phyloP scores from a whole-genome alignment of 805 yeast species.

The Alloascoidea africana region DNA sequence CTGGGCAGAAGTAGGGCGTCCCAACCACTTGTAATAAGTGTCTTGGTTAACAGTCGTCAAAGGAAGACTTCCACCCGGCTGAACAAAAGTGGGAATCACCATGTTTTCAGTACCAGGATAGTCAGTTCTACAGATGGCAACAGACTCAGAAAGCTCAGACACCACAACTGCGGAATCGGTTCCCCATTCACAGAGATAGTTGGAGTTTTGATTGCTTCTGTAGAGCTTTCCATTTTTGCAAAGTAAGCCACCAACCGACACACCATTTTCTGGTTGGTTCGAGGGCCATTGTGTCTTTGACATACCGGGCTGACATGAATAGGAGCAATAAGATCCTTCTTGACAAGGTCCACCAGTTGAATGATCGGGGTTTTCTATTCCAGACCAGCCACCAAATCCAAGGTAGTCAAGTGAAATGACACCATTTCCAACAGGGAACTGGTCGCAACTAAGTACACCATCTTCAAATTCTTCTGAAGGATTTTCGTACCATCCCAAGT shows the following conservation, averaged over 20 bases:
- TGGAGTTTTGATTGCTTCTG: conserved; percentile 55
- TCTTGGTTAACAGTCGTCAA: conserved; percentile 71
- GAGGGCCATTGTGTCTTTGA: conserved; percentile 98
- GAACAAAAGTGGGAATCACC: conserved; percentile 83
- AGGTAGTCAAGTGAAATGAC: conserved; percentile 60
- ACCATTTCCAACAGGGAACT: conserved; percentile 74
- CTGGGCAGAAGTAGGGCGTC: conserved; percentile 79
- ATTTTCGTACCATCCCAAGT: conserved; percentile 34
- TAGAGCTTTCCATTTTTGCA: conserved; percentile 78
- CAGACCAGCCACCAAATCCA: conserved; percentile 75
- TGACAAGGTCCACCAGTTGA: conserved; percentile 50
- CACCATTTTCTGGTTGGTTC: conserved; percentile 75
- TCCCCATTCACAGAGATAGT: conserved; percentile 85
- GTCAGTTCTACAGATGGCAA: conserved; percentile 94
- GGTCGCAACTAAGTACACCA: conserved; percentile 50
- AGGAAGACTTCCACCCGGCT: conserved; percentile 48
- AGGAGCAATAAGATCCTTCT: conserved; percentile 92
- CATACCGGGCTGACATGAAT: conserved; percentile 98
- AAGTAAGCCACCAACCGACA: conserved; percentile 82
- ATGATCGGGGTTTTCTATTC: conserved; percentile 43
- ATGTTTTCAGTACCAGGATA: conserved; percentile 99
- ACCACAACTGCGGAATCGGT: conserved; percentile 50
- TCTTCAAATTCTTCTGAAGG: conserved; percentile 57
- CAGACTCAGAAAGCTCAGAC: conserved; percentile 43
- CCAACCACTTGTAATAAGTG: conserved; percentile 70